Conservation (phyloP, 345 rosid genomes). For the Melastoma malabathricum region DNA sequence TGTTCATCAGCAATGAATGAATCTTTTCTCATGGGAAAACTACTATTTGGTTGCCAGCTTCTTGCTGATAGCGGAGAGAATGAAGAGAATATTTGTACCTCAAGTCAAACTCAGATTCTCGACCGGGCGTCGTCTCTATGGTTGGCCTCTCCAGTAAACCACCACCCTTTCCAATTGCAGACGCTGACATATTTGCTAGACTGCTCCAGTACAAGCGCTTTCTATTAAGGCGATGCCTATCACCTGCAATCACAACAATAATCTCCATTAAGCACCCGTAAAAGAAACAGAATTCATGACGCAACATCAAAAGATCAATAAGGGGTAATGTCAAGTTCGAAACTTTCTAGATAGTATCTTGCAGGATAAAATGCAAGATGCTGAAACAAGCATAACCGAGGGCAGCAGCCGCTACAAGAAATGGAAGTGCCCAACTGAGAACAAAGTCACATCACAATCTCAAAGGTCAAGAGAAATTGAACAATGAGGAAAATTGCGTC, state of each 20-base stretch:
- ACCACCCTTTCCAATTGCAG: conserved; percentile 18
- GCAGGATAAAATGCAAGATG: too few species aligned
- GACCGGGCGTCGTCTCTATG: conserved; percentile 17
- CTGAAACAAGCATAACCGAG: too few species aligned
- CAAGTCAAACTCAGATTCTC: conserved; percentile 16
- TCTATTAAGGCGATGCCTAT: conserved; percentile 9
- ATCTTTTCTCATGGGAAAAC: not conserved
- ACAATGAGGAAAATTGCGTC: too few species aligned
- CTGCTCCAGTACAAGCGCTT: conserved; percentile 9
- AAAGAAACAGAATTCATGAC: not conserved
- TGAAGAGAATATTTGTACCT: conserved; percentile 10
- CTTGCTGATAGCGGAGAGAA: not conserved
- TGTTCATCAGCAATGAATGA: too few species aligned
- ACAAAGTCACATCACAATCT: not conserved
- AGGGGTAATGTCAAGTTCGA: too few species aligned
- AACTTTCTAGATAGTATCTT: too few species aligned
- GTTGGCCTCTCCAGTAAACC: conserved; percentile 20
- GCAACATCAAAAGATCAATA: not conserved
- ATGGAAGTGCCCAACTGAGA: not conserved
- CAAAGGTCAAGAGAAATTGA: too few species aligned
- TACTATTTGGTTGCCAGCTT: too few species aligned
- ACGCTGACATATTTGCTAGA: conserved; percentile 8
- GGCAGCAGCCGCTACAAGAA: too few species aligned
- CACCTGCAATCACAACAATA: conserved; percentile 7
- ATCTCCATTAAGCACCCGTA: conserved; percentile 1